phyloP scores from a whole-genome alignment of 1,284 basidiomycete species.

The Exobasidium rhododendri region DNA sequence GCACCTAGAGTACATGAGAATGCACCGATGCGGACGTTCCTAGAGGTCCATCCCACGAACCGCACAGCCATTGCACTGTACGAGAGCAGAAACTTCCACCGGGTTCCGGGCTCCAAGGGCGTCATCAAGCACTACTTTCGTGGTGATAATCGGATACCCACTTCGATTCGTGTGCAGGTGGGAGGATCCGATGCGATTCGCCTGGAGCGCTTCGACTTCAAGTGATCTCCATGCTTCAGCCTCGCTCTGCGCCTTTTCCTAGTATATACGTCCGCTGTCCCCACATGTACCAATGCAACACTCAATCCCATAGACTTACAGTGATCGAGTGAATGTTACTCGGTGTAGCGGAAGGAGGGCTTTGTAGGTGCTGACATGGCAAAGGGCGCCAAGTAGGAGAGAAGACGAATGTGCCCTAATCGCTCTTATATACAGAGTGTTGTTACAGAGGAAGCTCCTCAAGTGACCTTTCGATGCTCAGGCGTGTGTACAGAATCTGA shows the following conservation, averaged over 20 bases:
- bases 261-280: too few species aligned
- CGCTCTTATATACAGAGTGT: too few species aligned
- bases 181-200: constrained; percentile 44
- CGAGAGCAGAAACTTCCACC: constrained; percentile 25
- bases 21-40: constrained; percentile 18
- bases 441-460: too few species aligned
- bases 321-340: too few species aligned
- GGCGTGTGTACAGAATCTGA: not conserved
- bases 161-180: constrained; percentile 22
- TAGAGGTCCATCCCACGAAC: constrained; percentile 44
- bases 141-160: constrained; percentile 37
- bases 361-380: too few species aligned
- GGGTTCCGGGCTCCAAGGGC: constrained; percentile 14
- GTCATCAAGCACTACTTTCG: constrained; percentile 29
- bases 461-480: not conserved
- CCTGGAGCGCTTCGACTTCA: constrained; percentile 24
- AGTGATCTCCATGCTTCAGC: too few species aligned
- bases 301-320: too few species aligned
- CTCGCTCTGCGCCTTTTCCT: too few species aligned
- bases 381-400: too few species aligned
- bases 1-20: not conserved
- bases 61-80: constrained; percentile 31
- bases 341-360: too few species aligned
- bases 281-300: too few species aligned
- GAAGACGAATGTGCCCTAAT: too few species aligned